phyloP scores from a whole-genome alignment of 2,329 filamentous ascomycete species.

The Alternaria triticimaculans region DNA sequence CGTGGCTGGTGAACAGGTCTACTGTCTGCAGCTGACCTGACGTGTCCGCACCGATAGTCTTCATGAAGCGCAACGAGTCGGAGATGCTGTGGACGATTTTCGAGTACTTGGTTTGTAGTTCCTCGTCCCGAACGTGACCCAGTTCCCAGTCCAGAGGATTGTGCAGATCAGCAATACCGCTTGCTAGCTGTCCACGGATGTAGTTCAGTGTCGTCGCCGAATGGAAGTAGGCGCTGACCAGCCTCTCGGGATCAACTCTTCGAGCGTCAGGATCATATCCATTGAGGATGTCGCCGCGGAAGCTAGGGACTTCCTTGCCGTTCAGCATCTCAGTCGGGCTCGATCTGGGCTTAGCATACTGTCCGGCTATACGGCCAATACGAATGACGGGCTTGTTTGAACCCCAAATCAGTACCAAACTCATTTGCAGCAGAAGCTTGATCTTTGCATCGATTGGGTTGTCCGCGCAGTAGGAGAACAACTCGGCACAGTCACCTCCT shows the following conservation, averaged over 20 bases:
- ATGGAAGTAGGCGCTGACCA: constrained; percentile 94
- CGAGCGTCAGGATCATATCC: constrained; percentile 80
- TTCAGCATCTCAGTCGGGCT: constrained; percentile 84
- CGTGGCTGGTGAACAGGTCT: constrained; percentile 94
- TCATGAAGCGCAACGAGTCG: constrained; percentile 92
- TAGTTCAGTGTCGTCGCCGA: constrained; percentile 95
- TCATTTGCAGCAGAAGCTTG: constrained; percentile 97
- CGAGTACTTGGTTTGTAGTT: constrained; percentile 84
- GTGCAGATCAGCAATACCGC: constrained; percentile 92
- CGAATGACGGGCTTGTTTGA: constrained; percentile 82
- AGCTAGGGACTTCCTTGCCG: constrained; percentile 83
- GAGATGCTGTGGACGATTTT: constrained; percentile 84
- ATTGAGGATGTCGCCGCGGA: constrained; percentile 95
- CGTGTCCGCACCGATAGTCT: constrained; percentile 87
- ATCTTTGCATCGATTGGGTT: constrained; percentile 93
- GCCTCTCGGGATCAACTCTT: constrained; percentile 78
- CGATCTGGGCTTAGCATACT: constrained; percentile 95
- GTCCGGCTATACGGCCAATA: constrained; percentile 94
- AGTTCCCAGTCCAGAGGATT: constrained; percentile 93
- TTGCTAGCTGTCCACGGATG: constrained; percentile 80
- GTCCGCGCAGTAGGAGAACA: constrained; percentile 95
- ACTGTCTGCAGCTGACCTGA: constrained; percentile 86
- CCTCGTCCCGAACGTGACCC: constrained; percentile 85
- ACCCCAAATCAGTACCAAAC: constrained; percentile 91
- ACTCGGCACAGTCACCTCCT: constrained; percentile 94